phyloP scores from a whole-genome alignment of 768 basidiomycete species.

The Trametes gibbosa region DNA sequence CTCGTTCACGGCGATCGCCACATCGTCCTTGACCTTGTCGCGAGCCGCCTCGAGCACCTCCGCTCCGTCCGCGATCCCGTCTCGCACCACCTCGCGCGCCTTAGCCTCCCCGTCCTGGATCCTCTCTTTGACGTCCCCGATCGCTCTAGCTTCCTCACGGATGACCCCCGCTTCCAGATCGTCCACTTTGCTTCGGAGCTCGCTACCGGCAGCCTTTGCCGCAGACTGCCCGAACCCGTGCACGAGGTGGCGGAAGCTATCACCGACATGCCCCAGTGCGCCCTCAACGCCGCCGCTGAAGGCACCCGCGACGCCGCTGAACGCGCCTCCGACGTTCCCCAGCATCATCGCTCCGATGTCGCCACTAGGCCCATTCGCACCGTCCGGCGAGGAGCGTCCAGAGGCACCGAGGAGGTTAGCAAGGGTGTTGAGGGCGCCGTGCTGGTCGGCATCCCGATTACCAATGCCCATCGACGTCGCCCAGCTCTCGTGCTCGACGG shows the following conservation, averaged over 20 bases:
- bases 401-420: background rate
- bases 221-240: background rate
- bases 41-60: background rate
- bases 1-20: background rate
- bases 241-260: background rate
- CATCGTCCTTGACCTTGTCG: background rate
- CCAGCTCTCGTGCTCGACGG: background rate
- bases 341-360: background rate
- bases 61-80: background rate
- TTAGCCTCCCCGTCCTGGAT: background rate
- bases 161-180: background rate
- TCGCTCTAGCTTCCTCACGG: background rate
- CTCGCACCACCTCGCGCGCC: background rate
- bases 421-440: background rate
- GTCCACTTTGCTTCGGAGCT: background rate
- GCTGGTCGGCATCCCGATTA: background rate
- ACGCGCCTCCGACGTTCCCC: background rate
- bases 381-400: background rate
- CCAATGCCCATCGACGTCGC: background rate
- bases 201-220: background rate
- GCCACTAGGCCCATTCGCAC: background rate
- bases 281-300: background rate
- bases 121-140: background rate
- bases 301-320: background rate
- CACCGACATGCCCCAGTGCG: background rate